Evolutionary conservation across 805 yeast genomes (phyloP).

Genomic region (Kazachstania viticola): DNA sequence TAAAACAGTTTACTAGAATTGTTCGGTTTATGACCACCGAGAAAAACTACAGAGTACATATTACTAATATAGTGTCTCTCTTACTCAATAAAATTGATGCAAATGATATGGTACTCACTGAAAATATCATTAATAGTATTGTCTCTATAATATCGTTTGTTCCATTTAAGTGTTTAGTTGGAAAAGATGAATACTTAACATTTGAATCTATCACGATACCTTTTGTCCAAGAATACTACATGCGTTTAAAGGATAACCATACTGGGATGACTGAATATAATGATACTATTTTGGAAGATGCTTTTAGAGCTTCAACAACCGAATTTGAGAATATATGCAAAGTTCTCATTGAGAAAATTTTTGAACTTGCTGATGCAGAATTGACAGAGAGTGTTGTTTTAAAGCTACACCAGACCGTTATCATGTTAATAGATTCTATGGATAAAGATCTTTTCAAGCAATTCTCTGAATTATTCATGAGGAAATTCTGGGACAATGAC

Average conservation of each 20-base stretch:
- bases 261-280: slow-evolving; percentile 31
- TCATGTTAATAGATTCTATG: slow-evolving; percentile 44
- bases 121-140: slow-evolving; percentile 54
- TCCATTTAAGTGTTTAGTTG: slow-evolving; percentile 52
- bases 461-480: slow-evolving; percentile 30
- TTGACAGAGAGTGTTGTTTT: slow-evolving; percentile 27
- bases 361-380: slow-evolving; percentile 48
- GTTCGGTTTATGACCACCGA: slow-evolving; percentile 54
- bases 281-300: slow-evolving; percentile 35
- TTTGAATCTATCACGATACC: slow-evolving; percentile 34
- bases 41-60: slow-evolving; percentile 62
- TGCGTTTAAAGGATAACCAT: slow-evolving; percentile 30
- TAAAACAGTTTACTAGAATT: slow-evolving; percentile 53
- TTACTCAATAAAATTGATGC: slow-evolving; percentile 76
- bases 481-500: slow-evolving; percentile 34
- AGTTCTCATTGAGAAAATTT: slow-evolving; percentile 45
- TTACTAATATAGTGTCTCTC: slow-evolving; percentile 60
- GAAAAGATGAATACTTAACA: slow-evolving; percentile 29
- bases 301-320: slow-evolving; percentile 63
- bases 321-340: slow-evolving; percentile 52
- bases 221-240: slow-evolving; percentile 55
- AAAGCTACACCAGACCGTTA: slow-evolving; percentile 34
- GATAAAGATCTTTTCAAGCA: slow-evolving; percentile 42
- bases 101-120: slow-evolving; percentile 69
- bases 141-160: slow-evolving; percentile 59